Conservation (phyloP, 495 filamentous ascomycete species). For the Podospora pseudocomata region DNA sequence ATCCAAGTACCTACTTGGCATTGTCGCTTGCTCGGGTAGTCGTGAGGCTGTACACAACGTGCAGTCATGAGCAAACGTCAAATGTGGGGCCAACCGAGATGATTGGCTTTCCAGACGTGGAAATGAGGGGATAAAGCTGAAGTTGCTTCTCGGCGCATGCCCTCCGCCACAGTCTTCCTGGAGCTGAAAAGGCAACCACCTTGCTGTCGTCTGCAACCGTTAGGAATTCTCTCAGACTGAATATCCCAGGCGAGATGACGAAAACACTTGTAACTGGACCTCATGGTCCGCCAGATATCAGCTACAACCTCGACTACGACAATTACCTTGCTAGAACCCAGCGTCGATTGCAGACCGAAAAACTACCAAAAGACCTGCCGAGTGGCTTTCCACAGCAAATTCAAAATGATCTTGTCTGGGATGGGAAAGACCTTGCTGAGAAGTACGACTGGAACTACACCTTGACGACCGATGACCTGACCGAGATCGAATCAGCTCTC, state of each 20-base stretch:
- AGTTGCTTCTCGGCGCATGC: too few species aligned
- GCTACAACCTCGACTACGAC: slow-evolving; percentile 53
- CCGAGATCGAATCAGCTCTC: slow-evolving; percentile 55
- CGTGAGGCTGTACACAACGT: too few species aligned
- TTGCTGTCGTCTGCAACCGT: too few species aligned
- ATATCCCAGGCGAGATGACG: neutral
- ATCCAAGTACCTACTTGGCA: too few species aligned
- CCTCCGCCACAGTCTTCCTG: neutral
- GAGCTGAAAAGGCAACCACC: neutral
- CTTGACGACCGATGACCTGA: slow-evolving; percentile 45
- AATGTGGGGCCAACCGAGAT: too few species aligned
- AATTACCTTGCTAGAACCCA: slow-evolving; percentile 53
- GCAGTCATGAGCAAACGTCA: too few species aligned
- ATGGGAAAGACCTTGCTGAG: slow-evolving; percentile 49
- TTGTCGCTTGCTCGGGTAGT: too few species aligned
- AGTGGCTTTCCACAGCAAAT: slow-evolving; percentile 50
- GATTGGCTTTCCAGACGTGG: too few species aligned
- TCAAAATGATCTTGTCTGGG: slow-evolving; percentile 54
- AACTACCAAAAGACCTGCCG: slow-evolving; percentile 44
- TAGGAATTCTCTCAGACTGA: neutral
- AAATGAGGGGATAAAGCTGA: too few species aligned
- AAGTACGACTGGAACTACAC: slow-evolving; percentile 51
- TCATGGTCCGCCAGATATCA: slow-evolving; percentile 51
- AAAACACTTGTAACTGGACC: slow-evolving; percentile 9
- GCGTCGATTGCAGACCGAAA: slow-evolving; percentile 44